Conservation (phyloP, 192 early-diverging fungal species). For the Entomortierella parvispora region DNA sequence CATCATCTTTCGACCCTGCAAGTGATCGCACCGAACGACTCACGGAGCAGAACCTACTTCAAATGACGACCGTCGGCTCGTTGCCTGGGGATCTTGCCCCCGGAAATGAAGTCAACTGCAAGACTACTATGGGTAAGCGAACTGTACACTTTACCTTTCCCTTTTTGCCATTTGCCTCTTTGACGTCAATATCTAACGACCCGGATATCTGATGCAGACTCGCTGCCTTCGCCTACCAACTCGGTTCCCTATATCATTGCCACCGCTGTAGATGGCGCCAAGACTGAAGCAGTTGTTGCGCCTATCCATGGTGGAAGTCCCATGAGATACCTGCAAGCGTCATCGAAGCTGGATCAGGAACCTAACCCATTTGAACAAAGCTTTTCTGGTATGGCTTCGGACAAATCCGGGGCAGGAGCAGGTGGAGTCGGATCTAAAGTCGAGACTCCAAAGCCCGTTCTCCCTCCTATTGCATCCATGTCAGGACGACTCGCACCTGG, state of each 20-base stretch:
- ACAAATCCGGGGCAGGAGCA: conserved; percentile 7
- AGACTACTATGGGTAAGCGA: conserved; percentile 24
- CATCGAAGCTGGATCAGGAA: conserved; percentile 79
- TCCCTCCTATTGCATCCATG: conserved; percentile 81
- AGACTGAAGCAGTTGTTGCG: conserved; percentile 12
- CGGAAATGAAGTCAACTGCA: conserved; percentile 20
- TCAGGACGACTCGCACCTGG: conserved; percentile 51
- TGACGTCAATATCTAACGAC: background rate
- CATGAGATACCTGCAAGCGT: conserved; percentile 28
- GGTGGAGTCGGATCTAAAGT: conserved; percentile 36
- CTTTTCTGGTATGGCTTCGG: conserved; percentile 60
- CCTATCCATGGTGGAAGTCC: conserved; percentile 28
- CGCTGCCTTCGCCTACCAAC: conserved; percentile 35
- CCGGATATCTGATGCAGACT: conserved; percentile 7
- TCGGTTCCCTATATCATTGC: conserved; percentile 41
- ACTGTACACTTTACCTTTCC: background rate
- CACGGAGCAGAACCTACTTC: background rate
- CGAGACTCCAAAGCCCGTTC: conserved; percentile 57
- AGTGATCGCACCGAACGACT: background rate
- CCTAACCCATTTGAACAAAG: conserved; percentile 91
- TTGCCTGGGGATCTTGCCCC: conserved; percentile 29
- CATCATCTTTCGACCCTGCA: background rate
- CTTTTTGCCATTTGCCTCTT: background rate
- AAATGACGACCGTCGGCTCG: conserved; percentile 26
- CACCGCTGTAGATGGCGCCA: conserved; percentile 28